Evolutionary conservation across 176 grass and related monocot species (phyloP).

Genomic region (Hyparrhenia diplandra): DNA sequence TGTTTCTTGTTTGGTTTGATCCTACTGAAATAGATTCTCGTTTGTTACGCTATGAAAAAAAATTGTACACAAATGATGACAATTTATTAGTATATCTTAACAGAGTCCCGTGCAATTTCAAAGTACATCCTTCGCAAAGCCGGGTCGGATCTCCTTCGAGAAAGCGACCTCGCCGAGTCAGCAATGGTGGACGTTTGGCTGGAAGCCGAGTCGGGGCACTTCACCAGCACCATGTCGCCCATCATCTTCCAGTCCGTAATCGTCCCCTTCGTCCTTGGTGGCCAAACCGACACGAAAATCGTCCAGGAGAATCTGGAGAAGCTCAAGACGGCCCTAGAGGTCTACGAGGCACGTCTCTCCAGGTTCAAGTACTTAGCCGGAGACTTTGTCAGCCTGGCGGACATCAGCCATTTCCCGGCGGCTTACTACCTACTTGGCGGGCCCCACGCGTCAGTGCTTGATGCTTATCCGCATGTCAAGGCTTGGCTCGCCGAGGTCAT

Average conservation of each 20-base stretch:
- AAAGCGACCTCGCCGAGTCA: constrained; percentile 21
- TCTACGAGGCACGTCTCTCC: constrained; percentile 42
- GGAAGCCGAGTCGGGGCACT: constrained; percentile 43
- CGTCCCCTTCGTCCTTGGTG: constrained; percentile 20
- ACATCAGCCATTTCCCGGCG: constrained; percentile 36
- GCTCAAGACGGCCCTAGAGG: constrained; percentile 37
- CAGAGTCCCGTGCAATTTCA: constrained; percentile 64
- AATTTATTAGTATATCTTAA: not conserved
- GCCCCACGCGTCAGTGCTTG: constrained; percentile 27
- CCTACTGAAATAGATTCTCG: not conserved
- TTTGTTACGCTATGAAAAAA: too few species aligned
- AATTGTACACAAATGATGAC: too few species aligned
- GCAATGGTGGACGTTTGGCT: constrained; percentile 53
- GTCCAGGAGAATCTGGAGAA: constrained; percentile 27
- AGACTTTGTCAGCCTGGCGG: constrained; percentile 52
- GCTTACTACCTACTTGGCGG: constrained; percentile 18
- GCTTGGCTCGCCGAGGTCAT: too few species aligned
- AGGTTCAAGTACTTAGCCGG: constrained; percentile 44
- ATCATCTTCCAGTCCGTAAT: constrained; percentile 36
- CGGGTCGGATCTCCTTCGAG: constrained; percentile 25
- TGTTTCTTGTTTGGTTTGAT: not conserved
- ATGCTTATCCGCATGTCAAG: constrained; percentile 46
- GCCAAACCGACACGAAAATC: constrained; percentile 13
- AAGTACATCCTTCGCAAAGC: constrained; percentile 49
- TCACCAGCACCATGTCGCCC: constrained; percentile 10